These are phyloP conservation scores for Tylopilus vinaceipallidus DNA, from an alignment of 768 basidiomycete genomes.

Conservation along the genomic window DNA sequence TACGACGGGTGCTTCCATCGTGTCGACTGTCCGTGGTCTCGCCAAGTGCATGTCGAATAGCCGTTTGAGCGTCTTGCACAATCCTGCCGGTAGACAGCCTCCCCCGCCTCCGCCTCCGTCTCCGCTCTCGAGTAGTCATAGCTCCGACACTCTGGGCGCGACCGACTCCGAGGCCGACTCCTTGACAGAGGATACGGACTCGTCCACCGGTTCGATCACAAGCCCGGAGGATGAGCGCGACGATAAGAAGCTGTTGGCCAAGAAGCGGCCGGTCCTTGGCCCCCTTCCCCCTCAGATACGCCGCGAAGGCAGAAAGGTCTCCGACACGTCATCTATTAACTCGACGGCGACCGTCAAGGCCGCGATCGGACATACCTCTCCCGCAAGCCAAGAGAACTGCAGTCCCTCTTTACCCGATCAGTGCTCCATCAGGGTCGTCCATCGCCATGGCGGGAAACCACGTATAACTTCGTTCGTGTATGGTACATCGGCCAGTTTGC, in stretches of 20 bases:
- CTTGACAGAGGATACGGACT: conserved; percentile 60
- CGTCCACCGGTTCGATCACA: conserved; percentile 49
- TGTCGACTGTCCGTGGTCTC: conserved; percentile 57
- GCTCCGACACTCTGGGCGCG: conserved; percentile 44
- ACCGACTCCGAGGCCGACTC: conserved; percentile 60
- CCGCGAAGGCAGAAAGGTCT: conserved; percentile 39
- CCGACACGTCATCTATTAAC: conserved; percentile 32
- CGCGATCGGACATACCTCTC: conserved; percentile 25
- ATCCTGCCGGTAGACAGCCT: conserved; percentile 15
- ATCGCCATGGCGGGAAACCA: conserved; percentile 24
- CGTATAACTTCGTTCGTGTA: conserved; percentile 32
- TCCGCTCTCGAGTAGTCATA: conserved; percentile 38
- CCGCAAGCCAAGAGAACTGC: conserved; percentile 14
- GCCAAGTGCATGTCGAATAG: conserved; percentile 53
- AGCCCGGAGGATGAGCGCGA: conserved; percentile 49
- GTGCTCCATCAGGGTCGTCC: conserved; percentile 28
- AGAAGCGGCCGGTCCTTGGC: conserved; percentile 45
- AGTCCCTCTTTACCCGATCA: conserved; percentile 14
- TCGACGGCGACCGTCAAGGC: conserved; percentile 38
- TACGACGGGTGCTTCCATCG: conserved; percentile 36
- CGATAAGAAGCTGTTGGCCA: conserved; percentile 15
- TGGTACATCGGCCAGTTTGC: conserved; percentile 16
- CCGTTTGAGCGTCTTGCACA: conserved; percentile 34
- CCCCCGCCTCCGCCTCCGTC: conserved; percentile 23
- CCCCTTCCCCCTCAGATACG: conserved; percentile 45